These are phyloP conservation scores for Fraxinus anomala DNA, from an alignment of 257 asterid species.

Conservation along the genomic window DNA sequence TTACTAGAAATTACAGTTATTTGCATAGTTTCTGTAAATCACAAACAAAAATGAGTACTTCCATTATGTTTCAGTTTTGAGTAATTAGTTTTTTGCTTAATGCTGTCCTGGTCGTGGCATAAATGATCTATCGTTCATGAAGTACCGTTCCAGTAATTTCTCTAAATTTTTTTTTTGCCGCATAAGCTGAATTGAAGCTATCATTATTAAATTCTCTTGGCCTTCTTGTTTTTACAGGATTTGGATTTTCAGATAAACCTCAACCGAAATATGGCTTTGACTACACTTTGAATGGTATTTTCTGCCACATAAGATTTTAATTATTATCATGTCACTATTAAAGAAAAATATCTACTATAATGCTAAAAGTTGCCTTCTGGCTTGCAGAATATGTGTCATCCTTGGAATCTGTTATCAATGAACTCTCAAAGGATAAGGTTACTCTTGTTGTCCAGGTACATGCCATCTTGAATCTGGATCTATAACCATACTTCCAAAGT, in stretches of 20 bases:
- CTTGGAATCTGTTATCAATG: conserved; percentile 61
- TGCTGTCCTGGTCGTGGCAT: not conserved
- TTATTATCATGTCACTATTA: conserved; percentile 15
- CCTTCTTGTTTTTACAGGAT: conserved; percentile 53
- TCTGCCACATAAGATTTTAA: not conserved
- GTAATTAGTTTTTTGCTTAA: not conserved
- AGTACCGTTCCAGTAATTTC: not conserved
- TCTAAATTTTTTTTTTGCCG: not conserved
- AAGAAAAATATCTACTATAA: not conserved
- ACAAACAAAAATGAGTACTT: not conserved
- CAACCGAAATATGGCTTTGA: conserved; percentile 91
- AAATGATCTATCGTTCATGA: not conserved
- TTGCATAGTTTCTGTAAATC: not conserved
- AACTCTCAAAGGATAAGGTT: conserved; percentile 56
- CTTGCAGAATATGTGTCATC: conserved; percentile 74
- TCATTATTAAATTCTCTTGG: conserved; percentile 14
- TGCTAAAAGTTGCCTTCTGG: conserved; percentile 18
- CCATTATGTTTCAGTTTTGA: not conserved
- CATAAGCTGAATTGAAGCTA: not conserved
- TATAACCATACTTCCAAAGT: not conserved
- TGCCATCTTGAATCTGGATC: conserved; percentile 10
- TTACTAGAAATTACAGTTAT: conserved; percentile 8
- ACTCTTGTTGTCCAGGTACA: conserved; percentile 88
- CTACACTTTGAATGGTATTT: conserved; percentile 81
- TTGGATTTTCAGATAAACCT: conserved; percentile 97